Percentiles rank a stretch among this genome's conserved stretches.
phyloP scores from a whole-genome alignment of 2,329 filamentous ascomycete genomes.

The Beauveria caledonica region DNA sequence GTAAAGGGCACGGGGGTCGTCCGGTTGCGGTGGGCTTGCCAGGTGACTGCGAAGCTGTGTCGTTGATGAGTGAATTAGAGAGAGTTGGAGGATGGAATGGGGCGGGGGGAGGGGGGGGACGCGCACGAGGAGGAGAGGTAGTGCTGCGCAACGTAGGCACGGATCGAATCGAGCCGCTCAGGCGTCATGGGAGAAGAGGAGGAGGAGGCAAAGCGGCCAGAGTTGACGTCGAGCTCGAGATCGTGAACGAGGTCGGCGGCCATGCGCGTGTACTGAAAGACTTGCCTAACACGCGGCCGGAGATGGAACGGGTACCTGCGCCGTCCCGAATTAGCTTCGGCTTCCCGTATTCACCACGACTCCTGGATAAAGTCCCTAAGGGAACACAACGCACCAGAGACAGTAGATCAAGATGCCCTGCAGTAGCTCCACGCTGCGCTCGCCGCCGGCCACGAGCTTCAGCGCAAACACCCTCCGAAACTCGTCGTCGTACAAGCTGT shows the following conservation, averaged over 20 bases:
- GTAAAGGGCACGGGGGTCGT: conserved; percentile 27
- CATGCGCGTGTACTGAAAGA: conserved; percentile 44
- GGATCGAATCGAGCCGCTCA: conserved; percentile 32
- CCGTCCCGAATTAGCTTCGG: background rate
- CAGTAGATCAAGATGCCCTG: conserved; percentile 51
- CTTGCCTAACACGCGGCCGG: conserved; percentile 41
- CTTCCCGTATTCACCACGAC: background rate
- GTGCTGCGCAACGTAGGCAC: conserved; percentile 28
- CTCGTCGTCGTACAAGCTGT: conserved; percentile 48
- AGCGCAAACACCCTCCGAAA: conserved; percentile 48
- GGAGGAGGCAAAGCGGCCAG: background rate
- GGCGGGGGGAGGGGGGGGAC: background rate
- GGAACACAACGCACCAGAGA: conserved; percentile 38
- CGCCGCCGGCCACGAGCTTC: conserved; percentile 48
- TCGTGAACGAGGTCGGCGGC: conserved; percentile 41
- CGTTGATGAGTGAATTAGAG: conserved; percentile 19
- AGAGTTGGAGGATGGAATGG: background rate
- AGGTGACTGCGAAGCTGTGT: conserved; percentile 30
- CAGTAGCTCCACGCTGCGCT: conserved; percentile 48
- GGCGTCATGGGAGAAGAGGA: conserved; percentile 6
- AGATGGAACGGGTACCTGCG: conserved; percentile 47
- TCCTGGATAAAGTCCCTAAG: background rate
- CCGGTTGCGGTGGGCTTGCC: conserved; percentile 26
- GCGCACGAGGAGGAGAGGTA: conserved; percentile 5
- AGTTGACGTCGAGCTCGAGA: conserved; percentile 39